Base-by-base conservation (phyloP, 2,329 filamentous ascomycete genomes). In the Incumbomyces lentus region DNA sequence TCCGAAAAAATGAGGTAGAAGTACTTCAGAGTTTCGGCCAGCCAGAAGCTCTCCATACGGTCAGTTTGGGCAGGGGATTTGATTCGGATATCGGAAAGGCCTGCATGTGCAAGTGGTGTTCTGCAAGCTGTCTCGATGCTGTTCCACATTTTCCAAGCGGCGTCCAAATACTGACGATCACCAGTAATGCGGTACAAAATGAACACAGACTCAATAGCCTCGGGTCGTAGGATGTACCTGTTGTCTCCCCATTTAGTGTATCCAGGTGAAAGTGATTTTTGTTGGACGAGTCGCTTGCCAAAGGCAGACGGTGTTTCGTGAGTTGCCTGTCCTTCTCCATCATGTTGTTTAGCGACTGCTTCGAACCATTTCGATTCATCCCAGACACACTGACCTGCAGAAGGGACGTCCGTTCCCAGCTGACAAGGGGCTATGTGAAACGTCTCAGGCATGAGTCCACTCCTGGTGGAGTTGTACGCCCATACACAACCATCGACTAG, bases 11-110 rank as follows among this genome's bases (percentile, higher is more conserved):
- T 72, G 47, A 95, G 64, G 62, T 87, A 95, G 55, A 92, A 94
- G 61, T 94, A 94, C 70, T 94, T 95, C 56, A 95, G 69, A 34
- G 87, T 95, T 72, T 95, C 88, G 2, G 84, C 84, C 50, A 87
- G 71, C 86, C 88, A 95, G 64, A 93, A 94, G 59, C 84, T 89
- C 68, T 94, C 84, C 84, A 90, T 89, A 55, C 72, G 70, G 61
- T 88, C 77, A 33, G 64, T 61, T 46, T 72, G 67, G 8, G 57
- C 58, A 1, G 71, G 64, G 10, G 53, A 38, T n/a, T 38, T 17
- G 7, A 30, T 8, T 17, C 54, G 33, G 22, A 72, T 67, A 53
- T 73, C 67, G 3, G 55, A 46, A 17, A 72, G 63, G 1, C 65
- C 64, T 3, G 68, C 68, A 46, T 69, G 62, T 1, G 65, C 70